phyloP scores from a whole-genome alignment of 2,329 filamentous ascomycete genomes.

The Penicillium sp. region DNA sequence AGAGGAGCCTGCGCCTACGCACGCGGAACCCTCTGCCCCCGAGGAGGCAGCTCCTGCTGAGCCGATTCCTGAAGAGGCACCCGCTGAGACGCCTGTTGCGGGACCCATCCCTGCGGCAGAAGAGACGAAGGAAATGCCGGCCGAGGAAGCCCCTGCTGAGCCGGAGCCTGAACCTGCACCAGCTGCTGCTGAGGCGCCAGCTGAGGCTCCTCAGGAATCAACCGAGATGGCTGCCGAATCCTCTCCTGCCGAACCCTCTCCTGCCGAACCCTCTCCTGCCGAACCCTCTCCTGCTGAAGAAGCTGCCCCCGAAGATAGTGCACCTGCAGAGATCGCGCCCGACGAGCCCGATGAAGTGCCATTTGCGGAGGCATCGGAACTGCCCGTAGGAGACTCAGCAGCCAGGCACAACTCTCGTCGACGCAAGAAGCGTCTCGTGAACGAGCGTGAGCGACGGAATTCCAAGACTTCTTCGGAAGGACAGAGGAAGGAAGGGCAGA shows the following conservation, averaged over 20 bases:
- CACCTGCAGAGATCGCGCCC: slow-evolving; percentile 1
- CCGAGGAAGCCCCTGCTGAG: slow-evolving; percentile 8
- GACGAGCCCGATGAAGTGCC: slow-evolving; percentile 1
- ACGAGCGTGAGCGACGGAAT: slow-evolving; percentile 37
- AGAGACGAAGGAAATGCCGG: slow-evolving; percentile 6
- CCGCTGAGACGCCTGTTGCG: slow-evolving; percentile 6
- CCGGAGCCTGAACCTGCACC: neutral
- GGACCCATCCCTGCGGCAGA: slow-evolving; percentile 6
- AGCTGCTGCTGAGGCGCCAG: neutral
- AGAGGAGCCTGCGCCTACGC: slow-evolving; percentile 2
- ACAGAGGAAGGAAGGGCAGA: slow-evolving; percentile 25
- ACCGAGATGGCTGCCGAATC: neutral
- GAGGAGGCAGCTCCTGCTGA: neutral
- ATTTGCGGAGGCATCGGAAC: slow-evolving; percentile 10
- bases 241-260: neutral
- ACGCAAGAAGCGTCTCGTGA: slow-evolving; percentile 35
- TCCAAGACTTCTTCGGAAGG: slow-evolving; percentile 43
- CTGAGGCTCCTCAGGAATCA: neutral
- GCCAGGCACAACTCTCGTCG: slow-evolving; percentile 26
- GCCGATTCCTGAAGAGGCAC: slow-evolving; percentile 2
- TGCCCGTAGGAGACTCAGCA: slow-evolving; percentile 11
- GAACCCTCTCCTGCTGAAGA: neutral
- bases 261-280: neutral
- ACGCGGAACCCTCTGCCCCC: slow-evolving; percentile 4
- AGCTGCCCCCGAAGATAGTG: slow-evolving; percentile 4